phyloP scores from a whole-genome alignment of 352 stramenopile genomes.

The Elongisporangium senticosum region DNA sequence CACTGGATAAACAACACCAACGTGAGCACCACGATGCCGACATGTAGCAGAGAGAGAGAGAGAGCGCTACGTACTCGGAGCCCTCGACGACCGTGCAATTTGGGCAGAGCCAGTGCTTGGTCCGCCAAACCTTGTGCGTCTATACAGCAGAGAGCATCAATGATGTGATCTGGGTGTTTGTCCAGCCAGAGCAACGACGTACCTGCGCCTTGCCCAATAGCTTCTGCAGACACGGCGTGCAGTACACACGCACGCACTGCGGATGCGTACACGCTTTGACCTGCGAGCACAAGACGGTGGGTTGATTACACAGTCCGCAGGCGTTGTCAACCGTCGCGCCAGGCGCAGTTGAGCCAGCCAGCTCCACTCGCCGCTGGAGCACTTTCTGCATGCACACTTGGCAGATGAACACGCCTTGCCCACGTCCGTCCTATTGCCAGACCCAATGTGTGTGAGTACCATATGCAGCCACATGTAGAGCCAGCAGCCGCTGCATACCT shows the following conservation, averaged over 20 bases:
- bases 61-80: background rate
- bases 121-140: conserved; percentile 45
- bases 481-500: conserved; percentile 22
- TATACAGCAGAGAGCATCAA: background rate
- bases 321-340: conserved; percentile 17
- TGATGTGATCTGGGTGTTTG: too few relatives aligned
- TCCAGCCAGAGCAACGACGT: background rate
- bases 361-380: conserved; percentile 28
- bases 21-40: background rate
- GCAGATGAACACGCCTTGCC: conserved; percentile 44
- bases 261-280: conserved; percentile 30
- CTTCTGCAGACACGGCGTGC: conserved; percentile 45
- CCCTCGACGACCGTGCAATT: conserved; percentile 44
- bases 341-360: conserved; percentile 1
- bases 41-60: background rate
- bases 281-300: conserved; percentile 14
- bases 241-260: conserved; percentile 51
- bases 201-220: conserved; percentile 54
- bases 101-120: conserved; percentile 54
- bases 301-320: conserved; percentile 45
- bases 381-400: conserved; percentile 61
- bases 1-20: background rate
- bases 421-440: conserved; percentile 37
- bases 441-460: background rate
- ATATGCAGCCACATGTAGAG: background rate